A percentile compares a stretch with the other conserved stretches of the same genome.
phyloP scores from a whole-genome alignment of 805 yeast genomes.

The Kurtzmaniella cleridarum region DNA sequence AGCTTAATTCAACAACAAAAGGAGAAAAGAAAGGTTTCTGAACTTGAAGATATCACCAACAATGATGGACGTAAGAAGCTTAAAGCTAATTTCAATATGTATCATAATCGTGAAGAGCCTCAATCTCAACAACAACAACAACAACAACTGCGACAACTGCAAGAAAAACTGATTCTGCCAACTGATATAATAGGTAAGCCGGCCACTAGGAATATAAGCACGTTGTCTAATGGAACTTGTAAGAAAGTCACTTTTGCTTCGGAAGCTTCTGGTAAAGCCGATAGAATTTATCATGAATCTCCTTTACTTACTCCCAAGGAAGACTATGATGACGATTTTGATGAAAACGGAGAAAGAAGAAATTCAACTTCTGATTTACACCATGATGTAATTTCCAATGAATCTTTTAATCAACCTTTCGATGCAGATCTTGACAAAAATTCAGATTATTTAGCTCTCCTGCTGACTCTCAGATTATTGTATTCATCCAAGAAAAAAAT shows the following conservation, averaged over 20 bases:
- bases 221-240: constrained; percentile 13
- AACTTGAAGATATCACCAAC: constrained; percentile 35
- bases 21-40: constrained; percentile 27
- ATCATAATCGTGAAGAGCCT: constrained; percentile 3
- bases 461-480: constrained; percentile 27
- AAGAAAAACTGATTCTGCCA: constrained; percentile 9
- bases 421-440: constrained; percentile 17
- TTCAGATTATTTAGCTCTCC: constrained; percentile 32
- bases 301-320: constrained; percentile 40
- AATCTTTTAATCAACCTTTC: neutral
- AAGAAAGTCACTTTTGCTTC: constrained; percentile 23
- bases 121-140: constrained; percentile 4
- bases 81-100: constrained; percentile 9
- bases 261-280: constrained; percentile 6
- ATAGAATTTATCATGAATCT: constrained; percentile 23
- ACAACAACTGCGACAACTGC: constrained; percentile 3
- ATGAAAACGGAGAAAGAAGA: constrained; percentile 5
- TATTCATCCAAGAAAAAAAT: constrained; percentile 17
- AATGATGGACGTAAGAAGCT: constrained; percentile 18
- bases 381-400: neutral
- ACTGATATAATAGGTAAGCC: constrained; percentile 5
- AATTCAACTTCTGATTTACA: neutral
- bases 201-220: neutral
- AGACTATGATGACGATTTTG: constrained; percentile 31
- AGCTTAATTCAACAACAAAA: constrained; percentile 15